A percentile compares a stretch with the other conserved stretches of the same genome.
Conservation (phyloP, 2,329 filamentous ascomycete species). For the Mariannaea sp. region DNA sequence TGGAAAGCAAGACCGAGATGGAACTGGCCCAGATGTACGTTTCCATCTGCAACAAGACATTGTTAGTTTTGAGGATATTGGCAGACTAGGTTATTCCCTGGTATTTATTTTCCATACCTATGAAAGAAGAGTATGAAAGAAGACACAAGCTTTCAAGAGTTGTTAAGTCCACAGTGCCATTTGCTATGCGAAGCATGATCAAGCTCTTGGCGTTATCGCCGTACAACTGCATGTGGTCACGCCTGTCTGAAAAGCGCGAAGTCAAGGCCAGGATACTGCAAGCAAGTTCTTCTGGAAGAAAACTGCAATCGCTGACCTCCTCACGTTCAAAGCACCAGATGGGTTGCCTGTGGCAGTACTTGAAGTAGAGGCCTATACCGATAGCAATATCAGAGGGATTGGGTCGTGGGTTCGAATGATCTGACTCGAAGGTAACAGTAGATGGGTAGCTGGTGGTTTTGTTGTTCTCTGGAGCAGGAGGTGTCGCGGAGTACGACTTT, state of each 20-base stretch:
- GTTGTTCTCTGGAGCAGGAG: slow-evolving; percentile 35
- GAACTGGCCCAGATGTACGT: slow-evolving; percentile 54
- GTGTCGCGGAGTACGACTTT: slow-evolving; percentile 42
- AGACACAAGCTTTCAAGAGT: slow-evolving; percentile 58
- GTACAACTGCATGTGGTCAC: slow-evolving; percentile 42
- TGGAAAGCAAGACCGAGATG: slow-evolving; percentile 56
- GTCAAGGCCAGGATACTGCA: slow-evolving; percentile 49
- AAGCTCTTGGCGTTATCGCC: slow-evolving; percentile 47
- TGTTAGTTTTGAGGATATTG: too few relatives aligned
- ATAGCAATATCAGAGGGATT: slow-evolving; percentile 40
- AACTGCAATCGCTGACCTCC: slow-evolving; percentile 43
- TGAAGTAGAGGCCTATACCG: slow-evolving; percentile 48
- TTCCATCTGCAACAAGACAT: slow-evolving; percentile 50
- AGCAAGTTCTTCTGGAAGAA: slow-evolving; percentile 47
- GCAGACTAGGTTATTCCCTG: too few relatives aligned
- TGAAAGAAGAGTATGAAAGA: slow-evolving; percentile 54
- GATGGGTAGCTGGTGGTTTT: slow-evolving; percentile 33
- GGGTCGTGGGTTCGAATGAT: slow-evolving; percentile 38
- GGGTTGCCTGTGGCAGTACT: slow-evolving; percentile 50
- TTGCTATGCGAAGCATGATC: slow-evolving; percentile 56
- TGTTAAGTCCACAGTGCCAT: slow-evolving; percentile 53
- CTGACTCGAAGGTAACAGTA: slow-evolving; percentile 36
- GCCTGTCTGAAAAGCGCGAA: slow-evolving; percentile 45
- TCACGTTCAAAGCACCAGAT: slow-evolving; percentile 53
- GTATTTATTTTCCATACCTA: slow-evolving; percentile 52